Conservation (phyloP, 352 stramenopile species). For the Pythium monospermum region DNA sequence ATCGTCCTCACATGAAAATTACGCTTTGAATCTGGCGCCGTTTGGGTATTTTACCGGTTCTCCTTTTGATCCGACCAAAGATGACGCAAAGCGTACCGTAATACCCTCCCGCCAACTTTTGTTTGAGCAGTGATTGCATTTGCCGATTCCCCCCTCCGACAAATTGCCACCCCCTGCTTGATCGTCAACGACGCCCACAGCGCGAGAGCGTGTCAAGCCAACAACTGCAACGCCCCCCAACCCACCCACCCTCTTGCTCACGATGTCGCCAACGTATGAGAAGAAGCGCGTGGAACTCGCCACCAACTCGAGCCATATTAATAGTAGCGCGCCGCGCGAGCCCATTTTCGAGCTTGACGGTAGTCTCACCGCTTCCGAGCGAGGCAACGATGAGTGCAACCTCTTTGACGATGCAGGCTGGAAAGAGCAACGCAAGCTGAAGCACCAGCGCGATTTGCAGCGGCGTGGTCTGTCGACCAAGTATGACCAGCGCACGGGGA, state of each 20-base stretch:
- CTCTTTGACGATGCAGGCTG: slow-evolving; percentile 25
- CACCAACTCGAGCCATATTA: neutral
- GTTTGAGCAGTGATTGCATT: no score
- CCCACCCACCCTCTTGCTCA: neutral
- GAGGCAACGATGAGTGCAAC: slow-evolving; percentile 13
- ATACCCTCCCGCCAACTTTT: slow-evolving; percentile 5
- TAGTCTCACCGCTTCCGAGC: neutral
- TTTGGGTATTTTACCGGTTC: neutral
- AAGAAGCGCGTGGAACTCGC: slow-evolving; percentile 11
- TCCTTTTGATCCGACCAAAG: no score
- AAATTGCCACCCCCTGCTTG: no score
- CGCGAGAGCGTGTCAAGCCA: neutral
- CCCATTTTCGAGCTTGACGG: neutral
- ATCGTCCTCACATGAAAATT: neutral
- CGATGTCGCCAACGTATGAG: slow-evolving; percentile 19
- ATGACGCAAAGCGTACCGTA: no score
- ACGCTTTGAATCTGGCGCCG: neutral
- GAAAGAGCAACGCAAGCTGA: slow-evolving; percentile 65
- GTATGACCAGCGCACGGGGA: slow-evolving; percentile 34
- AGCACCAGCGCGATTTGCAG: slow-evolving; percentile 52
- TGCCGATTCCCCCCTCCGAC: no score
- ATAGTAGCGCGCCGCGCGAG: neutral
- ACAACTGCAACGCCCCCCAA: neutral
- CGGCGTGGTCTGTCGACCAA: slow-evolving; percentile 21
- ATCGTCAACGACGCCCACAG: no score